Percentiles rank a stretch among this genome's conserved stretches.
Conservation (phyloP, 495 filamentous ascomycete species). For the Trichoderma gamsii region DNA sequence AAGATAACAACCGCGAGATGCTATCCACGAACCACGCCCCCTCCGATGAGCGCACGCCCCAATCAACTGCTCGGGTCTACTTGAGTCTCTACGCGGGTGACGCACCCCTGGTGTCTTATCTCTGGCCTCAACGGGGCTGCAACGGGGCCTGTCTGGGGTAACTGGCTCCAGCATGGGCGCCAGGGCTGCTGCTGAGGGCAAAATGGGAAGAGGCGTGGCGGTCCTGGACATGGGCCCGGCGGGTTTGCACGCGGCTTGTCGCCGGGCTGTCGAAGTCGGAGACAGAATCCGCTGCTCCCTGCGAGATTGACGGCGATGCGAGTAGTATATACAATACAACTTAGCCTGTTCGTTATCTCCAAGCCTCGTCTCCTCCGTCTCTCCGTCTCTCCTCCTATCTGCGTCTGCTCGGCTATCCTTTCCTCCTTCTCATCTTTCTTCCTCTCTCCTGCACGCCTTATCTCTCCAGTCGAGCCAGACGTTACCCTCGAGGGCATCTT, state of each 20-base stretch:
- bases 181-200: not conserved
- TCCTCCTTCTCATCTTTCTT: not conserved
- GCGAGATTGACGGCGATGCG: not conserved
- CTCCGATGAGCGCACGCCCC: not conserved
- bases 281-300: not conserved
- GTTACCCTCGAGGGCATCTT: not conserved
- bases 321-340: not conserved
- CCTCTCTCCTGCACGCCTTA: conserved; percentile 13
- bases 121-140: not conserved
- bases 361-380: conserved; percentile 4
- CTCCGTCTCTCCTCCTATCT: conserved; percentile 11
- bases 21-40: not conserved
- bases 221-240: conserved; percentile 8
- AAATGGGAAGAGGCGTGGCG: not conserved
- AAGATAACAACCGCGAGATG: conserved; percentile 8
- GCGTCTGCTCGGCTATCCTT: not conserved
- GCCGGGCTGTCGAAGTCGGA: conserved; percentile 6
- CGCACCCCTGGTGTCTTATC: conserved; percentile 12
- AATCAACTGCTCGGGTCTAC: not conserved
- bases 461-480: conserved; percentile 6
- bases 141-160: conserved; percentile 6
- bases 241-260: not conserved
- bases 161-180: not conserved
- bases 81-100: not conserved
- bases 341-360: conserved; percentile 9